These are phyloP conservation scores for Rhodotorula glutinis DNA, from an alignment of 1,284 basidiomycete species.

Conservation along the genomic window DNA sequence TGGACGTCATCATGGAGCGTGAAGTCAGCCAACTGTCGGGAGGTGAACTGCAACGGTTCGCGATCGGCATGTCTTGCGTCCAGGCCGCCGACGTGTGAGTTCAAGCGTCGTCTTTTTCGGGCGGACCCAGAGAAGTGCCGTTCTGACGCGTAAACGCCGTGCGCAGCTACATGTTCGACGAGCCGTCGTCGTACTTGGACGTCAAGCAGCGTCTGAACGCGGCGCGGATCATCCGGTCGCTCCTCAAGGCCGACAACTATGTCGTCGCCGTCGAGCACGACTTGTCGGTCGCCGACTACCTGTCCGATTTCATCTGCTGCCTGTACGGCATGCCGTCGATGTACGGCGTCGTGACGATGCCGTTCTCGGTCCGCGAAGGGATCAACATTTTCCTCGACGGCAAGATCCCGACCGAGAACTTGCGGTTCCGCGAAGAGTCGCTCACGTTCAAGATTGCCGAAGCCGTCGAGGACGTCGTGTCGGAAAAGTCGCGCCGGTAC, in stretches of 20 bases:
- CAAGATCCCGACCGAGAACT: constrained; percentile 95
- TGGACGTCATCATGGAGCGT: constrained; percentile 77
- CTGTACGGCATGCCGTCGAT: constrained; percentile 94
- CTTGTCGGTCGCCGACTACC: constrained; percentile 90
- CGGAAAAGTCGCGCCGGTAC: constrained; percentile 80
- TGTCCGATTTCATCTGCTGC: constrained; percentile 95
- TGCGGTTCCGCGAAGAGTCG: constrained; percentile 92
- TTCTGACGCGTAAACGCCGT: background rate
- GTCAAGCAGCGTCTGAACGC: constrained; percentile 88
- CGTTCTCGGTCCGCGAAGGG: constrained; percentile 92
- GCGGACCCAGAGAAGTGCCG: fast-evolving
- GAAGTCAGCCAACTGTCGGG: constrained; percentile 82
- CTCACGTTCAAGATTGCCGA: constrained; percentile 95
- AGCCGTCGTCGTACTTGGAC: constrained; percentile 95
- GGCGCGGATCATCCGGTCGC: constrained; percentile 88
- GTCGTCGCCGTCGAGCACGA: constrained; percentile 97
- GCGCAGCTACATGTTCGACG: constrained; percentile 91
- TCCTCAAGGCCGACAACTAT: constrained; percentile 77
- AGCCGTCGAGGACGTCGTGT: constrained; percentile 77
- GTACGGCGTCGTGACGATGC: constrained; percentile 97
- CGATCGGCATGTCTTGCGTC: constrained; percentile 88
- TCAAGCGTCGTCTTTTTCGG: constrained; percentile 12
- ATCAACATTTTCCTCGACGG: constrained; percentile 99
- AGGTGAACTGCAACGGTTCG: constrained; percentile 94
- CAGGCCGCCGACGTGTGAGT: constrained; percentile 84